These are phyloP conservation scores for Inga leiocalycina DNA, from an alignment of 306 rosid species.

Conservation along the genomic window DNA sequence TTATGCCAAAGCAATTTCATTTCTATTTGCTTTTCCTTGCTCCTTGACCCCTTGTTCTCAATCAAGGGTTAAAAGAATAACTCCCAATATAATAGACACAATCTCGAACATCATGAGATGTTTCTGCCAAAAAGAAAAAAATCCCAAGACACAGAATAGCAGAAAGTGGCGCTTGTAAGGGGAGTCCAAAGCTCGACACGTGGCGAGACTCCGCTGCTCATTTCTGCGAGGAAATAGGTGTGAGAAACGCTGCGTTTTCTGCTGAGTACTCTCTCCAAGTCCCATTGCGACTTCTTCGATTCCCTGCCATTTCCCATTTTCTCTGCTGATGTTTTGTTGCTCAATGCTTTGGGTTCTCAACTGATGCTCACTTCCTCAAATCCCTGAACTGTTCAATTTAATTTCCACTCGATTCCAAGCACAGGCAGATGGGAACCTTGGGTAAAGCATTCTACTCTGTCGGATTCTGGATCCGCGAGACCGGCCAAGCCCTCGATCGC, in stretches of 20 bases:
- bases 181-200: background rate
- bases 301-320: background rate
- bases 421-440: constrained; percentile 70
- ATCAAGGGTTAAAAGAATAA: no score
- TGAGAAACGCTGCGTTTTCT: background rate
- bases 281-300: background rate
- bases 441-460: constrained; percentile 88
- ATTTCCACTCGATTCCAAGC: background rate
- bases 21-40: no score
- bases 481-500: constrained; percentile 96
- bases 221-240: background rate
- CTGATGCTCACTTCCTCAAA: background rate
- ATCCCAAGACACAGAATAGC: no score
- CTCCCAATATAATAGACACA: no score
- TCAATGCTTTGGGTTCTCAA: background rate
- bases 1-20: no score
- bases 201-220: background rate
- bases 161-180: background rate
- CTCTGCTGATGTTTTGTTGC: background rate
- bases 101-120: no score
- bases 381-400: background rate
- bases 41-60: no score
- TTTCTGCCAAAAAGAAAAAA: no score
- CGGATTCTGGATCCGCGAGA: constrained; percentile 98
- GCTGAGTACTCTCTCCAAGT: background rate